A percentile compares a stretch with the other conserved stretches of the same genome.
Conservation (phyloP, 176 grass and related monocot genomes). For the Eragrostis curvula region DNA sequence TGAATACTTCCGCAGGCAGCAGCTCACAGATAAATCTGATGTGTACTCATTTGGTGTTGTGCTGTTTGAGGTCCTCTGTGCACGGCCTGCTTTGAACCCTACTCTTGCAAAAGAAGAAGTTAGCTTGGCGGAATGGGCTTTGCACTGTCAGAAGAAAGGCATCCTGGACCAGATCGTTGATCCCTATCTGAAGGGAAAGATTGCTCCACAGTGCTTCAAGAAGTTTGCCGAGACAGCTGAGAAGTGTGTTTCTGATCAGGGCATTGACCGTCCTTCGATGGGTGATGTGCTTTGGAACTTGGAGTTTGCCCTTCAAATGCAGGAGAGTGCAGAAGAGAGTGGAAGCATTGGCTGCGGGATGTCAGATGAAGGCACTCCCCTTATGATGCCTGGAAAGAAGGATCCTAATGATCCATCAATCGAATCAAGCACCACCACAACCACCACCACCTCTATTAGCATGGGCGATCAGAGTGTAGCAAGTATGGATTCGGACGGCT, state of each 20-base stretch:
- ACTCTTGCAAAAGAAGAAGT: constrained; percentile 91
- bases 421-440: constrained; percentile 68
- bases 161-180: constrained; percentile 88
- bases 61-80: constrained; percentile 92
- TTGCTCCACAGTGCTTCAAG: constrained; percentile 84
- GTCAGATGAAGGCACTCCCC: constrained; percentile 61
- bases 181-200: constrained; percentile 82
- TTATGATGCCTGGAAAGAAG: constrained; percentile 76
- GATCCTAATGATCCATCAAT: constrained; percentile 63
- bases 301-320: constrained; percentile 92
- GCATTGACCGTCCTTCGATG: constrained; percentile 85
- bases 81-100: constrained; percentile 82
- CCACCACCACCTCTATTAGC: constrained; percentile 75
- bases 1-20: constrained; percentile 92
- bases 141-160: constrained; percentile 96
- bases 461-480: constrained; percentile 77
- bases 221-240: constrained; percentile 96
- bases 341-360: constrained; percentile 71
- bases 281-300: constrained; percentile 98
- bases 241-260: constrained; percentile 87
- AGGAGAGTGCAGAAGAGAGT: constrained; percentile 76
- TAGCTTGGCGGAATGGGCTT: constrained; percentile 94
- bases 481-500: constrained; percentile 72
- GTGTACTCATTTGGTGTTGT: constrained; percentile 96
- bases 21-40: constrained; percentile 96